Conservation (phyloP, 202 grass and related monocot species). For the Setaria viridis region DNA sequence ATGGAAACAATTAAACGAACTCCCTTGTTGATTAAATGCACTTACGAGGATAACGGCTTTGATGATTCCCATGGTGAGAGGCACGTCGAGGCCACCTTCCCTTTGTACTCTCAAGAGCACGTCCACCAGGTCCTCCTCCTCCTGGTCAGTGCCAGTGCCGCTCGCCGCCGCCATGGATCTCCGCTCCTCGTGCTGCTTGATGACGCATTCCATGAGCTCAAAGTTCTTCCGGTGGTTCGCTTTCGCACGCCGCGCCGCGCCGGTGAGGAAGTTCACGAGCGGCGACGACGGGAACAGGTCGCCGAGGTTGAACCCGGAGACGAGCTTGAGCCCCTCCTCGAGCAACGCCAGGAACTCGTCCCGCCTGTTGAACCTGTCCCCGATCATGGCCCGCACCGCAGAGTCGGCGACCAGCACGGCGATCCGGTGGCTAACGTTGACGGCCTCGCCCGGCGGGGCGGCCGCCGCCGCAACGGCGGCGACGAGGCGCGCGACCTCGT, state of each 20-base stretch:
- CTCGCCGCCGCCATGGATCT: not conserved
- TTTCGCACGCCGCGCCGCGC: not conserved
- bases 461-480: not conserved
- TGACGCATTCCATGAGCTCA: conserved; percentile 45
- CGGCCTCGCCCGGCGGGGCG: not conserved
- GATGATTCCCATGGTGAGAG: conserved; percentile 43
- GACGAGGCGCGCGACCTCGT: conserved; percentile 54
- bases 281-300: conserved; percentile 65
- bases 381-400: conserved; percentile 54
- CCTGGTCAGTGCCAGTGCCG: not conserved
- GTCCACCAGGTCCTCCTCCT: conserved; percentile 42
- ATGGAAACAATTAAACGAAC: too few species aligned
- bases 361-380: conserved; percentile 51
- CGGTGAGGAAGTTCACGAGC: conserved; percentile 39
- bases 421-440: conserved; percentile 57
- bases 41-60: conserved; percentile 46
- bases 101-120: conserved; percentile 49
- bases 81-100: conserved; percentile 41
- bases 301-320: conserved; percentile 41
- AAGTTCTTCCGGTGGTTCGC: conserved; percentile 31
- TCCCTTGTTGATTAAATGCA: not conserved
- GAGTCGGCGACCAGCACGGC: conserved; percentile 44
- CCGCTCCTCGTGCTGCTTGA: conserved; percentile 52
- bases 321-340: conserved; percentile 4
- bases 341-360: conserved; percentile 53